phyloP scores from a whole-genome alignment of 202 grass and related monocot species.

The Zizania palustris region DNA sequence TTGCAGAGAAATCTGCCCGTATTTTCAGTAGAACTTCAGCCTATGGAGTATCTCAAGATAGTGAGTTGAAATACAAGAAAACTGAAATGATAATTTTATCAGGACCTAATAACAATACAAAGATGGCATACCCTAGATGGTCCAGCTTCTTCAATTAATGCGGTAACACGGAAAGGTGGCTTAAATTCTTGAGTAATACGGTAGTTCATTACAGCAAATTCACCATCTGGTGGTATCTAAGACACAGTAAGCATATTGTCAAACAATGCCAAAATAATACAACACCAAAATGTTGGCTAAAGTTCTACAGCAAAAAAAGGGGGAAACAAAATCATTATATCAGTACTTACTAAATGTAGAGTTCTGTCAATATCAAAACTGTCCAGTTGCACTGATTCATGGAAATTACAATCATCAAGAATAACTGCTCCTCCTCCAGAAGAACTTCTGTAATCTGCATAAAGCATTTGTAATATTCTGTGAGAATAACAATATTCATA shows the following conservation, averaged over 20 bases:
- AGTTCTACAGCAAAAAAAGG: slow-evolving; percentile 30
- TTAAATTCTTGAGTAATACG: slow-evolving; percentile 98
- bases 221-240: slow-evolving; percentile 87
- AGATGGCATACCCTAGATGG: slow-evolving; percentile 59
- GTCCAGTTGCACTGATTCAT: slow-evolving; percentile 94
- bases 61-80: slow-evolving; percentile 10
- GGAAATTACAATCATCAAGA: slow-evolving; percentile 99
- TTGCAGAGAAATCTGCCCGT: slow-evolving; percentile 89
- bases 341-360: slow-evolving; percentile 71
- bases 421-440: slow-evolving; percentile 76
- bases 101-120: slow-evolving; percentile 20
- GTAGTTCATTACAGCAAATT: slow-evolving; percentile 95
- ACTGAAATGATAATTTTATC: slow-evolving; percentile 19
- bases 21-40: slow-evolving; percentile 95
- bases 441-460: slow-evolving; percentile 89
- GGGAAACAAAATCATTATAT: slow-evolving; percentile 23
- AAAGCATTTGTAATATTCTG: slow-evolving; percentile 1
- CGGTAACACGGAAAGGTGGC: slow-evolving; percentile 80
- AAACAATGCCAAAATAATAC: slow-evolving; percentile 17
- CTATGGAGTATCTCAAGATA: slow-evolving; percentile 45
- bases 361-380: slow-evolving; percentile 96
- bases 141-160: slow-evolving; percentile 96
- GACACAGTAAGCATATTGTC: slow-evolving; percentile 32
- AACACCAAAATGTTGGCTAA: slow-evolving; percentile 17
- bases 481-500: slow-evolving; percentile 18